phyloP scores from a whole-genome alignment of 2,329 filamentous ascomycete genomes.

The Blumeriella jaapii region DNA sequence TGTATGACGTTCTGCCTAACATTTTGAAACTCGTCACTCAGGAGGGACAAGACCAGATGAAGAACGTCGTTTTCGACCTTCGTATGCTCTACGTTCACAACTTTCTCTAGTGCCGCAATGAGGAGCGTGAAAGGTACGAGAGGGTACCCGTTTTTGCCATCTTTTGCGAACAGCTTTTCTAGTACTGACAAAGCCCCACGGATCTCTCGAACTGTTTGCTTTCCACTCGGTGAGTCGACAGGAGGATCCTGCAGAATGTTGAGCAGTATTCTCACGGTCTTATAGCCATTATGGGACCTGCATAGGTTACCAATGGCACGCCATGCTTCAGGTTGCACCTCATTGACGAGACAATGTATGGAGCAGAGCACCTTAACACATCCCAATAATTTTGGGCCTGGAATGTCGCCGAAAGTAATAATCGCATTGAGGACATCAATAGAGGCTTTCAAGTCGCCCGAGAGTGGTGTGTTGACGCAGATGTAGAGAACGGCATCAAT shows the following conservation, averaged over 20 bases:
- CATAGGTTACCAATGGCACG: constrained; percentile 58
- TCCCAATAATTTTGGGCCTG: constrained; percentile 46
- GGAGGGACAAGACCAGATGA: constrained; percentile 39
- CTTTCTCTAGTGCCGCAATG: constrained; percentile 43
- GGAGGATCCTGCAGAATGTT: constrained; percentile 45
- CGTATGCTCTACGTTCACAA: constrained; percentile 29
- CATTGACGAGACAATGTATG: constrained; percentile 54
- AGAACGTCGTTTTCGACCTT: constrained; percentile 27
- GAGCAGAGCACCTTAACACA: constrained; percentile 63
- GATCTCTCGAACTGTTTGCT: constrained; percentile 43
- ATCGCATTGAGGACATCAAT: constrained; percentile 59
- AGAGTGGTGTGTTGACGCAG: constrained; percentile 53
- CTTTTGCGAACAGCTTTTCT: constrained; percentile 49
- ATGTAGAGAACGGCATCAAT: constrained; percentile 53
- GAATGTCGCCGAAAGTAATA: constrained; percentile 61
- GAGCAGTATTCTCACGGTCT: constrained; percentile 53
- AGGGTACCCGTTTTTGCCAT: constrained; percentile 47
- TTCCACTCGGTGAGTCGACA: constrained; percentile 35
- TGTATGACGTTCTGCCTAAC: constrained; percentile 47
- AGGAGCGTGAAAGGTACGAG: constrained; percentile 46
- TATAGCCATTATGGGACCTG: constrained; percentile 62
- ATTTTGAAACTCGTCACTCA: constrained; percentile 39
- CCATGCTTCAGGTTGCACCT: constrained; percentile 54
- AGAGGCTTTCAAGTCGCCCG: constrained; percentile 54
- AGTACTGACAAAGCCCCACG: constrained; percentile 52